Conservation (phyloP, 2,329 filamentous ascomycete genomes). For the Colletotrichum tabaci region DNA sequence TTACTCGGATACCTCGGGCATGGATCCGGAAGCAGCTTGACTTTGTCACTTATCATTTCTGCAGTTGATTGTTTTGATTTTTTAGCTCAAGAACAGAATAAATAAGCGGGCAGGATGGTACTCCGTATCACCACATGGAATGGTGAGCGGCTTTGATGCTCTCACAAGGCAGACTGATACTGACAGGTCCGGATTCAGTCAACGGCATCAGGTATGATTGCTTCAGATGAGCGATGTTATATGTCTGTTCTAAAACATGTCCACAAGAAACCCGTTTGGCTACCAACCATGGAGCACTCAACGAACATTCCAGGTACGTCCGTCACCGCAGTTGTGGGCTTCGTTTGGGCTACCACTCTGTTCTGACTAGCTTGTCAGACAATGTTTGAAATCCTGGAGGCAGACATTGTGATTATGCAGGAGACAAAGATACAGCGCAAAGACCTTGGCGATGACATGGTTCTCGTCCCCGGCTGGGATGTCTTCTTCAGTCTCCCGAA, state of each 20-base stretch:
- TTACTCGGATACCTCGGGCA: background rate
- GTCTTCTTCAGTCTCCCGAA: conserved; percentile 94
- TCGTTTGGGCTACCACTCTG: background rate
- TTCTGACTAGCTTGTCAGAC: conserved; percentile 61
- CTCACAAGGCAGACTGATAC: conserved; percentile 9
- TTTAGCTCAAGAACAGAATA: no score
- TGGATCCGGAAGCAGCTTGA: conserved; percentile 23
- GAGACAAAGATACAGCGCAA: conserved; percentile 97
- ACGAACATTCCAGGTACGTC: conserved; percentile 75
- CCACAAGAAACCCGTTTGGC: conserved; percentile 80
- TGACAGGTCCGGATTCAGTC: conserved; percentile 63
- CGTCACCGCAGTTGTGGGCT: background rate
- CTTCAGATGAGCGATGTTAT: background rate
- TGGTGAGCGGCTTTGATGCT: conserved; percentile 64
- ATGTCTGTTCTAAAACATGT: conserved; percentile 1
- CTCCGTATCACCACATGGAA: conserved; percentile 91
- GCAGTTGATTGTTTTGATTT: background rate
- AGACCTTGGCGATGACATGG: conserved; percentile 95
- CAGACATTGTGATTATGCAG: conserved; percentile 95
- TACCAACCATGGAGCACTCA: conserved; percentile 86
- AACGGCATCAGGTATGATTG: conserved; percentile 81
- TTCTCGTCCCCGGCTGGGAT: conserved; percentile 94
- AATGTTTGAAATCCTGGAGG: conserved; percentile 95
- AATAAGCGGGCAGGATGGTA: conserved; percentile 66
- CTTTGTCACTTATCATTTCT: background rate